Evolutionary conservation across 768 basidiomycete species (phyloP).

Genomic region (Roridomyces roridus): DNA sequence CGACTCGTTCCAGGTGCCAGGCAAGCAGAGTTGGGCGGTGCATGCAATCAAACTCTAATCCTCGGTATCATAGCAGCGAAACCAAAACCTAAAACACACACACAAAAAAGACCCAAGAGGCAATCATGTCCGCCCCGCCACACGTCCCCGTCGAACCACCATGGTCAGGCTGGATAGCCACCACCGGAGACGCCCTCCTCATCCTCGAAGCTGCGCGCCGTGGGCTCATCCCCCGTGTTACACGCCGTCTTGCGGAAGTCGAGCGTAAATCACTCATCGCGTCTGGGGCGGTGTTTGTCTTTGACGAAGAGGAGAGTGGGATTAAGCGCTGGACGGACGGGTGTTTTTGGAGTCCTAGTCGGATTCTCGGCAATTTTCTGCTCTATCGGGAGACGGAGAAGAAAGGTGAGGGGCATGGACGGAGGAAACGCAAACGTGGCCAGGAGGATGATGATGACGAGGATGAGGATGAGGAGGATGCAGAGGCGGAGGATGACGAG

Average conservation of each 20-base stretch:
- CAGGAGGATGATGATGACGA: constrained; percentile 36
- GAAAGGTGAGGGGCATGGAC: constrained; percentile 67
- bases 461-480: constrained; percentile 37
- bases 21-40: not conserved
- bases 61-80: too few species aligned
- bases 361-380: constrained; percentile 94
- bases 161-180: constrained; percentile 94
- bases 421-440: constrained; percentile 41
- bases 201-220: constrained; percentile 93
- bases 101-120: not conserved
- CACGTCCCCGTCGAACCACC: constrained; percentile 54
- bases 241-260: constrained; percentile 88
- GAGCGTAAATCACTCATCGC: constrained; percentile 89
- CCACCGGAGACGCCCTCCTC: constrained; percentile 93
- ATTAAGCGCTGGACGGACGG: constrained; percentile 99
- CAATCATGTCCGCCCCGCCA: not conserved
- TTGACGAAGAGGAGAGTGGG: constrained; percentile 95
- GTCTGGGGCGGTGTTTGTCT: constrained; percentile 94
- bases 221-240: constrained; percentile 91
- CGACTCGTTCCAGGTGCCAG: too few species aligned
- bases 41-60: constrained; percentile 8
- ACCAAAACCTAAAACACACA: not conserved
- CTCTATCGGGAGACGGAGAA: constrained; percentile 96
- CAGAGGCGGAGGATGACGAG: constrained; percentile 29
- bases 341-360: constrained; percentile 92